Evolutionary conservation across 2,329 filamentous ascomycete genomes (phyloP).

Genomic region (Cladobotryum protrusum): DNA sequence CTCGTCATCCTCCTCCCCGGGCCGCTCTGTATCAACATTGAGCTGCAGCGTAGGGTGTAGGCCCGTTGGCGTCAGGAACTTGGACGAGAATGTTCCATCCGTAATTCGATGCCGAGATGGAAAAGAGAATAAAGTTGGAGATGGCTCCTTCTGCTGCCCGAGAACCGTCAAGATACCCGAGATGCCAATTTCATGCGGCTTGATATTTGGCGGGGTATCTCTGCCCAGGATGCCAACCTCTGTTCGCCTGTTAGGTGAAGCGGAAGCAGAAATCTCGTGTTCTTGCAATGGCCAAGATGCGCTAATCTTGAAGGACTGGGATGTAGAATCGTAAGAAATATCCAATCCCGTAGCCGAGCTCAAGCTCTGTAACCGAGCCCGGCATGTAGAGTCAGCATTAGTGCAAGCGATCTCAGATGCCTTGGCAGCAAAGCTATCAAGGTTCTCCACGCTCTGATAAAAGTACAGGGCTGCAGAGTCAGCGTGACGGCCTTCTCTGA

Average conservation of each 20-base stretch:
- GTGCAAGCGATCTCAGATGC: conserved; percentile 47
- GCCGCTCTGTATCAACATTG: conserved; percentile 47
- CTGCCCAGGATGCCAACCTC: conserved; percentile 76
- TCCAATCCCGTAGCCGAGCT: conserved; percentile 60
- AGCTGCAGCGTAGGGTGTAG: conserved; percentile 78
- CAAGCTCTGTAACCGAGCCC: conserved; percentile 36
- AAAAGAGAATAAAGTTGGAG: conserved; percentile 76
- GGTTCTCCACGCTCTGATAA: conserved; percentile 55
- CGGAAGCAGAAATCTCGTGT: conserved; percentile 35
- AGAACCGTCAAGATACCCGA: conserved; percentile 74
- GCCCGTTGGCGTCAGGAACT: conserved; percentile 66
- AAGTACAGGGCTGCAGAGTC: conserved; percentile 59
- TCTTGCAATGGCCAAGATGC: conserved; percentile 53
- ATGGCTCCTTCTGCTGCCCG: conserved; percentile 65
- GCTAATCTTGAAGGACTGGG: conserved; percentile 58
- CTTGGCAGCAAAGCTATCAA: conserved; percentile 50
- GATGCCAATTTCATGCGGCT: conserved; percentile 69
- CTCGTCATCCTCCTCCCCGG: conserved; percentile 46
- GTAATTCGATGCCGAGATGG: conserved; percentile 68
- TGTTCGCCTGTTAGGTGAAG: conserved; percentile 47
- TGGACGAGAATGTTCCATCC: conserved; percentile 50
- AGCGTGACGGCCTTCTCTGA: conserved; percentile 30
- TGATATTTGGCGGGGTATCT: conserved; percentile 52
- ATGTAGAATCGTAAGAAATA: conserved; percentile 66
- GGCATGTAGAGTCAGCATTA: conserved; percentile 42